Base-by-base conservation (phyloP, 2,329 filamentous ascomycete genomes). In the Aspergillus clavatus region DNA sequence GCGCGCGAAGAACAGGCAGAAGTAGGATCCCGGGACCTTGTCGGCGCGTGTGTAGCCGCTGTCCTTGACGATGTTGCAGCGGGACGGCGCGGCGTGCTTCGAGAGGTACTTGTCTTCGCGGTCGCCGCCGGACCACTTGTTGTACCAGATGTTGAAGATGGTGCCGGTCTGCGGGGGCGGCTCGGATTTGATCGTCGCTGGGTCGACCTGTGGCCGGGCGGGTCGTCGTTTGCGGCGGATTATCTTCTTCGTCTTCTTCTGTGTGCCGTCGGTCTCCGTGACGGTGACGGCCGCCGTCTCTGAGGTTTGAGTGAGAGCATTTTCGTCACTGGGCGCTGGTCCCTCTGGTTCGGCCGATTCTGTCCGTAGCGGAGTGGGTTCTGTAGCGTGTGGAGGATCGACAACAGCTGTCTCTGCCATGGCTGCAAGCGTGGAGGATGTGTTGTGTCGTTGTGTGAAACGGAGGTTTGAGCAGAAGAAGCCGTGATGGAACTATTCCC, bases 111-210 rank as follows among this genome's bases (percentile, higher is more conserved):
- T 89, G 73, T 94, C 89, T 63, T 97, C 91, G 49, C 89, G 82
- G 69, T 98, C 93, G 61, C 93, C 93, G 55, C 93, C 93, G 1
- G 84, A 86, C 90, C 91, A 97, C 71, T 96, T 97, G 74, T 95
- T 96, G 72, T 96, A 95, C 91, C 90, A 96, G 61, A 95, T 94
- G 70, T 98, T 98, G 78, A 93, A 98, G 47, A 90, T 89, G 0
- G 88, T 95, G 42, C 93, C 93, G 0, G 91, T 97, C 61, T 97
- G 90, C 1, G 88, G 87, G 12, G 90, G 89, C 3, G 87, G 86
- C 58, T 95, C 89, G 26, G 84, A 84, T 58, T 86, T 87, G 70
- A 95, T 80, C 35, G 84, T 84, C 31, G 85, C 82, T 1, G 89
- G 82, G 62, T 98, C 93, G 60, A 96, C 84, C 72, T 98, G 93